Base-by-base conservation (phyloP, 2,329 filamentous ascomycete species). In the Aspergillus niger region DNA sequence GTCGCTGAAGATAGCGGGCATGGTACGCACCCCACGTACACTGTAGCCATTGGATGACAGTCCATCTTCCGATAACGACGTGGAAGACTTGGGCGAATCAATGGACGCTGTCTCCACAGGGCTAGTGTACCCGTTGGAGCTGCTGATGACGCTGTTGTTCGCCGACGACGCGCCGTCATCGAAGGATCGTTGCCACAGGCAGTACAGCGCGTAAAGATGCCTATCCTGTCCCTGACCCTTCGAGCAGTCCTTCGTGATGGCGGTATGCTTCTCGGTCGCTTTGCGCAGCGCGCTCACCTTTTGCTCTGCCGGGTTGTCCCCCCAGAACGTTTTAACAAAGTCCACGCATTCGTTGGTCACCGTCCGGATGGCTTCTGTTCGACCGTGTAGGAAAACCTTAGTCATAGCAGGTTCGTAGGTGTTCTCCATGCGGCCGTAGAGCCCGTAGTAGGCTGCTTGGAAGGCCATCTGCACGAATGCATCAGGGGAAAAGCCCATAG, bases 381-480 rank as follows among this genome's bases (percentile, higher is more conserved):
- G 90, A 10, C 95, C 95, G 73, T 98, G 95, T 62, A 96, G 86
- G 78, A 87, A 99, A 61, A 90, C 82, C 76, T 99, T 99, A 55
- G 95, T 99, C 95, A 99, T 98, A 44, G 95, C 94, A 7, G 95
- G 95, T 77, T 99, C 95, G 74, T 99, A 99, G 0, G 93, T 95
- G 73, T 92, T 96, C 76, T 98, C 95, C 1, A 97, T 87, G 4
- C 92, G 88, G 3, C 95, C 95, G 69, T 98, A 99, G 7, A 99
- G 84, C 2, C 95, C 95, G 71, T 97, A 99, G 80, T 99, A 98
- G 1, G 95, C 94, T 4, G 94, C 94, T 76, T 99, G 95, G 80
- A 97, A 97, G 0, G 95, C 95, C 94, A 99, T 98, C 76, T 99
- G 95, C 20, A 99, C 91, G 73, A 97, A 99, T 0, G 95, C 95